Conservation (phyloP, 768 basidiomycete species). For the Calocera cornea region DNA sequence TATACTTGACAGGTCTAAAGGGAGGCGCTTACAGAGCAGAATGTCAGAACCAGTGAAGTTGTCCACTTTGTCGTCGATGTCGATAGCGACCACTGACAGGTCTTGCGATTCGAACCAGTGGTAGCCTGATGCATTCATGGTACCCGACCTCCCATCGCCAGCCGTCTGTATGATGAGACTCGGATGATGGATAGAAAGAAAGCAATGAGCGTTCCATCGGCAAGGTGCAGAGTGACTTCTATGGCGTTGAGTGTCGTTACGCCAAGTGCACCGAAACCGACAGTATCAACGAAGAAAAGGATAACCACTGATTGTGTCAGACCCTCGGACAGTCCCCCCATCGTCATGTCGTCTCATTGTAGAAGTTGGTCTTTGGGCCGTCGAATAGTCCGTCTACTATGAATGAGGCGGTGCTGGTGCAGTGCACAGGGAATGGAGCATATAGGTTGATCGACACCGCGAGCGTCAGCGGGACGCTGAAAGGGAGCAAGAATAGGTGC, state of each 20-base stretch:
- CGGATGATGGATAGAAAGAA: not conserved
- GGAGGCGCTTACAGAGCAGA: no score
- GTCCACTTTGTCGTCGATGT: not conserved
- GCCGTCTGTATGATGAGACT: not conserved
- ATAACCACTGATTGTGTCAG: not conserved
- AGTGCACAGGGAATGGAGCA: no score
- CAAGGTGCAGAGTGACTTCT: not conserved
- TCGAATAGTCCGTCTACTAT: no score
- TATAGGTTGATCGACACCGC: no score
- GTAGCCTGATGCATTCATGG: not conserved
- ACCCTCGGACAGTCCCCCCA: not conserved
- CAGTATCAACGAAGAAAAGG: not conserved
- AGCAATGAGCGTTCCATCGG: not conserved
- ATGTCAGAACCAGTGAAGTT: not conserved
- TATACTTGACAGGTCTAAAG: no score
- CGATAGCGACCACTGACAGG: not conserved
- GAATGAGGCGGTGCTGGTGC: no score
- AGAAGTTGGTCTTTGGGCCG: not conserved
- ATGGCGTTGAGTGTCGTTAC: not conserved
- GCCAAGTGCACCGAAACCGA: not conserved
- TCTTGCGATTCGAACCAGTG: not conserved
- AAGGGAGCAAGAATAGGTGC: no score
- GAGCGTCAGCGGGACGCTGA: no score
- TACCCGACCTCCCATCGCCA: not conserved
- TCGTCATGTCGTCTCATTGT: not conserved